Conservation (phyloP, 805 yeast genomes). For the Saccharomycopsis sp. region DNA sequence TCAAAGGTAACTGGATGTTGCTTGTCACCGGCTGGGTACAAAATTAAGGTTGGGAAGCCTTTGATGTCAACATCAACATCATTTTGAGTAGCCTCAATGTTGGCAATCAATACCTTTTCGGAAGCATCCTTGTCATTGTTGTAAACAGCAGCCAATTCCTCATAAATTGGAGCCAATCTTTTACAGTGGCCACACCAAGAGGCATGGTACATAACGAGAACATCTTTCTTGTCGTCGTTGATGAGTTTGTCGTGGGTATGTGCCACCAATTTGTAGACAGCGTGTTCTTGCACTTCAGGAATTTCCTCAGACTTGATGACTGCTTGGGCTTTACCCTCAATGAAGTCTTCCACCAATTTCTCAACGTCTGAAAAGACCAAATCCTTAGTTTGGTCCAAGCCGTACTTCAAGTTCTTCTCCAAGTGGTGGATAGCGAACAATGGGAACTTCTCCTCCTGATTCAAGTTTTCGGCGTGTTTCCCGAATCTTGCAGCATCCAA, state of each 20-base stretch:
- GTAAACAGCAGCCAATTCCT: conserved; percentile 73
- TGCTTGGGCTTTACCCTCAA: conserved; percentile 61
- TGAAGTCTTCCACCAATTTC: conserved; percentile 56
- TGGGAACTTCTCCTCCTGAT: conserved; percentile 82
- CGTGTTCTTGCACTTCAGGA: conserved; percentile 74
- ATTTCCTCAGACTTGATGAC: conserved; percentile 78
- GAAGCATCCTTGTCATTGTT: conserved; percentile 41
- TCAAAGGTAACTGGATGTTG: conserved; percentile 56
- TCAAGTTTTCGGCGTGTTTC: conserved; percentile 78
- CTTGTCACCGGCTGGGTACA: conserved; percentile 83
- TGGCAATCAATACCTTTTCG: conserved; percentile 65
- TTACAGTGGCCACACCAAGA: conserved; percentile 99
- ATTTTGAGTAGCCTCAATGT: conserved; percentile 83
- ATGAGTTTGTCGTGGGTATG: conserved; percentile 70
- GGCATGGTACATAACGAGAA: conserved; percentile 87
- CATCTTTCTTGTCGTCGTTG: conserved; percentile 51
- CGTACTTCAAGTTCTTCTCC: conserved; percentile 63
- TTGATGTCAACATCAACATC: conserved; percentile 77
- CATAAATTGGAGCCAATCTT: conserved; percentile 81
- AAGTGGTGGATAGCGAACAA: conserved; percentile 82
- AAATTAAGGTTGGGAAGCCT: conserved; percentile 89
- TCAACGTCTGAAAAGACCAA: conserved; percentile 49
- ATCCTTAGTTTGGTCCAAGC: conserved; percentile 52
- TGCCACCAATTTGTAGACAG: conserved; percentile 74
- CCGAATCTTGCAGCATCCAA: conserved; percentile 77